Conservation (phyloP, 2,329 filamentous ascomycete genomes). For the Verticillium nubilum region DNA sequence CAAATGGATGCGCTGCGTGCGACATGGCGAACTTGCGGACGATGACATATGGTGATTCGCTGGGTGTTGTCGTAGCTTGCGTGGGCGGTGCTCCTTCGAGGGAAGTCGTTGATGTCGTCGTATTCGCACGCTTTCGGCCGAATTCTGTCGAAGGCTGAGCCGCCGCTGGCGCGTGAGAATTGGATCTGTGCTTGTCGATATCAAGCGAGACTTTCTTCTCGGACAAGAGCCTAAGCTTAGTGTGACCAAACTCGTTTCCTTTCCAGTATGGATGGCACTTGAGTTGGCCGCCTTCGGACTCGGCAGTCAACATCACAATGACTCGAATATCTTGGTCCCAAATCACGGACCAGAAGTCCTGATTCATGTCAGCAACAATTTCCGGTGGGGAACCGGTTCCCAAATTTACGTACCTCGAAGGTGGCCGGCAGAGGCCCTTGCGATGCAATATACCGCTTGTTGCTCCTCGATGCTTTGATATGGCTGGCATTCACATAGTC, state of each 20-base stretch:
- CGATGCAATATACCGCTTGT: conserved; percentile 92
- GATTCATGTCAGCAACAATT: not conserved
- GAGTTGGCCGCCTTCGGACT: conserved; percentile 85
- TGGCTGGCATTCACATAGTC: conserved; percentile 97
- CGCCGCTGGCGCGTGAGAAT: conserved; percentile 6
- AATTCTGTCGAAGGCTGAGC: conserved; percentile 9
- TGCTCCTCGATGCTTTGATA: conserved; percentile 70
- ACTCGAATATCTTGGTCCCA: conserved; percentile 97
- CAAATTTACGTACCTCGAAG: conserved; percentile 69
- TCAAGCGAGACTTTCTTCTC: conserved; percentile 80
- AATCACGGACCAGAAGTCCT: conserved; percentile 97
- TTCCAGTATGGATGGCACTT: conserved; percentile 97
- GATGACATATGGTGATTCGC: conserved; percentile 69
- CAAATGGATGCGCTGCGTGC: conserved; percentile 72
- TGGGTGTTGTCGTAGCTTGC: conserved; percentile 16
- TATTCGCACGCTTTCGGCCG: conserved; percentile 23
- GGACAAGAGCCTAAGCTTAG: conserved; percentile 70
- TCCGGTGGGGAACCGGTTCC: not conserved
- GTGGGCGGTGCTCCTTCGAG: conserved; percentile 18
- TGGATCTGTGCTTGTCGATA: conserved; percentile 45
- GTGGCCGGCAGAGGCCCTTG: conserved; percentile 91
- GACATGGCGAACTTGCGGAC: conserved; percentile 83
- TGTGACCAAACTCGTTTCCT: conserved; percentile 67
- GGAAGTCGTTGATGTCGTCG: conserved; percentile 21
- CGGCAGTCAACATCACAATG: conserved; percentile 93